Conservation (phyloP, 805 yeast genomes). For the Candida loeiensis region DNA sequence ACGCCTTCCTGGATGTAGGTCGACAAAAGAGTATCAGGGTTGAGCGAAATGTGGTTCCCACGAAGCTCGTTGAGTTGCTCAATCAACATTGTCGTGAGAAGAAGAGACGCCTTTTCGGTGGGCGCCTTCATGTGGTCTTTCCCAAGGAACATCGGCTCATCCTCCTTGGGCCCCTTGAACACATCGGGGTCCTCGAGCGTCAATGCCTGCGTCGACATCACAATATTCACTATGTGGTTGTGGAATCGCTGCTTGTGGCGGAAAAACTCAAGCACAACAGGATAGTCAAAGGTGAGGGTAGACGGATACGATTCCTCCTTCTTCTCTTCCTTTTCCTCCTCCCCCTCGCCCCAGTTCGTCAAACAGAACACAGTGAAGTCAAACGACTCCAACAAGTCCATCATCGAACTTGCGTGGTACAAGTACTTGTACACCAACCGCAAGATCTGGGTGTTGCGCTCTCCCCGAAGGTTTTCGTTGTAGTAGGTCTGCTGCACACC, state of each 20-base stretch:
- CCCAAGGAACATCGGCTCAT: slow-evolving; percentile 42
- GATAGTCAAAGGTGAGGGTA: slow-evolving; percentile 43
- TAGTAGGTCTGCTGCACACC: slow-evolving; percentile 32
- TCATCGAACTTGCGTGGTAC: slow-evolving; percentile 44
- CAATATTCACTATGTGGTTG: slow-evolving; percentile 51
- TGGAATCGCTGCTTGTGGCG: slow-evolving; percentile 72
- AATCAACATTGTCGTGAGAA: slow-evolving; percentile 45
- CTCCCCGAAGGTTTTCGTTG: slow-evolving; percentile 31
- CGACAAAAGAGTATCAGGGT: slow-evolving; percentile 39
- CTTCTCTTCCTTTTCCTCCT: slow-evolving; percentile 8
- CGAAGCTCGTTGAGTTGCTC: slow-evolving; percentile 40
- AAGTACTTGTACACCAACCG: slow-evolving; percentile 52
- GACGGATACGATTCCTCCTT: slow-evolving; percentile 7
- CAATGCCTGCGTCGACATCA: slow-evolving; percentile 66
- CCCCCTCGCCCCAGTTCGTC: slow-evolving; percentile 27
- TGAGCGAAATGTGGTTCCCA: slow-evolving; percentile 33
- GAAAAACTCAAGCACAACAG: slow-evolving; percentile 64
- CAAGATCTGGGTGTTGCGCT: slow-evolving; percentile 51
- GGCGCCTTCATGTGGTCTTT: slow-evolving; percentile 36
- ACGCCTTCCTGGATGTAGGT: slow-evolving; percentile 36
- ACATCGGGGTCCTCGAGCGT: slow-evolving; percentile 75
- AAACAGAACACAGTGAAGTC: slow-evolving; percentile 56
- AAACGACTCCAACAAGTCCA: slow-evolving; percentile 55
- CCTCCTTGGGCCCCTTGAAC: slow-evolving; percentile 60
- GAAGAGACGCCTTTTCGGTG: slow-evolving; percentile 48